These are phyloP conservation scores for Cyclocybe cylindracea DNA, from an alignment of 768 basidiomycete species.

Conservation along the genomic window DNA sequence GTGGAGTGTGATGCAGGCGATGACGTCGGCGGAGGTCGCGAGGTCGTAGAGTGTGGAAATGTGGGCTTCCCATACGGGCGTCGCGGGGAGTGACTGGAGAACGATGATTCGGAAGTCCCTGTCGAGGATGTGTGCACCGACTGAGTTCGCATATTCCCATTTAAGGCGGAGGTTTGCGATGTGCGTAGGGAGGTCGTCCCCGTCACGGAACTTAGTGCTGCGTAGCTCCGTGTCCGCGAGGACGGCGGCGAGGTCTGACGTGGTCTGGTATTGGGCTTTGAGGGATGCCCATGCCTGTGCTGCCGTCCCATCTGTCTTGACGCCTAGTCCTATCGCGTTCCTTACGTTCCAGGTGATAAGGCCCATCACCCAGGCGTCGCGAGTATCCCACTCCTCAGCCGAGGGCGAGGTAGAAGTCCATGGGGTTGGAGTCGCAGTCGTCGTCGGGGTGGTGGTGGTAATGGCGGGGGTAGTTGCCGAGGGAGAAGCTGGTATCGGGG, in stretches of 20 bases:
- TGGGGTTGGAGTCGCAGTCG: too few relatives aligned
- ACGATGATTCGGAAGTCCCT: too few relatives aligned
- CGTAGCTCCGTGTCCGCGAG: slow-evolving; percentile 9
- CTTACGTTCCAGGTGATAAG: slow-evolving; percentile 16
- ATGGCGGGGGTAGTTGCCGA: too few relatives aligned
- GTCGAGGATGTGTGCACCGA: slow-evolving; percentile 12
- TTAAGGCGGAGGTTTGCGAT: slow-evolving; percentile 14
- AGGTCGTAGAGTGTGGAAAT: too few relatives aligned
- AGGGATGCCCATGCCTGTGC: slow-evolving; percentile 21
- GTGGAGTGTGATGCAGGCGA: too few relatives aligned
- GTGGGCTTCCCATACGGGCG: too few relatives aligned
- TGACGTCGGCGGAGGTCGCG: too few relatives aligned
- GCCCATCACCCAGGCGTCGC: slow-evolving; percentile 12
- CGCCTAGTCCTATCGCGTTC: slow-evolving; percentile 19
- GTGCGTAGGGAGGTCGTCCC: slow-evolving; percentile 12
- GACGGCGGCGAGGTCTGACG: slow-evolving; percentile 10
- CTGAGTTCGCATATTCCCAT: slow-evolving; percentile 11
- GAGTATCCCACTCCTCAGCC: slow-evolving; percentile 12
- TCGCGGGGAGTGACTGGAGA: too few relatives aligned
- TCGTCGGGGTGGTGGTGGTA: too few relatives aligned
- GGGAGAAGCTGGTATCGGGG: too few relatives aligned
- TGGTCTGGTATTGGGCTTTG: slow-evolving; percentile 7
- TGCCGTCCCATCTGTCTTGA: slow-evolving; percentile 20
- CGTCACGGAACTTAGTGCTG: slow-evolving; percentile 1
- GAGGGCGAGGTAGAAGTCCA: slow-evolving; percentile 13